Evolutionary conservation across 768 basidiomycete species (phyloP).

Genomic region (Punctularia strigosozonata): DNA sequence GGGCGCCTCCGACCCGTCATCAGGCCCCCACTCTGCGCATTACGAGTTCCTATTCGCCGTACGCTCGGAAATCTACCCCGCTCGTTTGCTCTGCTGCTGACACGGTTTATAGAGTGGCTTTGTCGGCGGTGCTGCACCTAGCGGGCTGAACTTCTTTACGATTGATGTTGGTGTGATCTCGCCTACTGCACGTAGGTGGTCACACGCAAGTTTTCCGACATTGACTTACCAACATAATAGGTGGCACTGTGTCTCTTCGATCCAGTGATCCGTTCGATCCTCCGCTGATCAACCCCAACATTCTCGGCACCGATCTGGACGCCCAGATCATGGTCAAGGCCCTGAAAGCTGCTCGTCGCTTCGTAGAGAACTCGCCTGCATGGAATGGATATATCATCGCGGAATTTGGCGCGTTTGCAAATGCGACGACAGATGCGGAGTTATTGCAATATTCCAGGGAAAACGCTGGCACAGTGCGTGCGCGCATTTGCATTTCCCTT

Average conservation of each 20-base stretch:
- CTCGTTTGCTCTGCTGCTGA: background rate
- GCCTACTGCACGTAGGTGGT: constrained; percentile 5
- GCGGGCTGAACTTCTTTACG: constrained; percentile 4
- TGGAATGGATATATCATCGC: constrained; percentile 19
- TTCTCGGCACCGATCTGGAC: constrained; percentile 24
- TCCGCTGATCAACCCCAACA: constrained; percentile 39
- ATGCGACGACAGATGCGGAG: constrained; percentile 8
- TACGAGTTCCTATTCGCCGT: constrained; percentile 9
- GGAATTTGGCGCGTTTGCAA: constrained; percentile 5
- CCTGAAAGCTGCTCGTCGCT: constrained; percentile 14
- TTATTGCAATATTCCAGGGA: constrained; percentile 3
- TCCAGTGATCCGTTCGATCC: constrained; percentile 32
- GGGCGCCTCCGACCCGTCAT: constrained; percentile 6
- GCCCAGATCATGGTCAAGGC: constrained; percentile 18
- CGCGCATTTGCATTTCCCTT: too few relatives aligned
- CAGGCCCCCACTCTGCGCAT: constrained; percentile 9
- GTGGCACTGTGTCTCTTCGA: constrained; percentile 26
- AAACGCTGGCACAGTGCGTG: background rate
- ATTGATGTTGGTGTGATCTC: constrained; percentile 5
- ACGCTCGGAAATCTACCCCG: background rate
- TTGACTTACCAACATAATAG: constrained; percentile 10
- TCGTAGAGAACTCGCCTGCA: constrained; percentile 15
- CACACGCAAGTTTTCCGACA: background rate
- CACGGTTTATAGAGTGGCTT: too few relatives aligned
- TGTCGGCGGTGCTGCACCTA: too few relatives aligned